These are phyloP conservation scores for Mikania micrantha DNA, from an alignment of 129 eudicot genomes.

Conservation along the genomic window DNA sequence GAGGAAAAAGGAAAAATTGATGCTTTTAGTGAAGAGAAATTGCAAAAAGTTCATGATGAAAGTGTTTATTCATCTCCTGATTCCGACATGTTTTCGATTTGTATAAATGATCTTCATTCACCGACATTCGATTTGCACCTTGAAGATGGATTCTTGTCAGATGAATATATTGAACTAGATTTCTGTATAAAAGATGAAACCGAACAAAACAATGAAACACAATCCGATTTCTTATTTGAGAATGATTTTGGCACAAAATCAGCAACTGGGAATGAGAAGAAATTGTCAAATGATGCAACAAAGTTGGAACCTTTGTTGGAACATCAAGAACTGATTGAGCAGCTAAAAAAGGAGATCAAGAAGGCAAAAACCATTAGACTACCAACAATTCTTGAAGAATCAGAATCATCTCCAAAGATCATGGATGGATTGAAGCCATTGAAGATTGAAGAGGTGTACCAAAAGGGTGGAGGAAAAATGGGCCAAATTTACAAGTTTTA, in stretches of 20 bases:
- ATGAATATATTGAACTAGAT: constrained; percentile 46
- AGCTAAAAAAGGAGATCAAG: constrained; percentile 75
- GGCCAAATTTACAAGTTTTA: constrained; percentile 77
- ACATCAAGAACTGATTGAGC: constrained; percentile 93
- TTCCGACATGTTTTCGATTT: constrained; percentile 25
- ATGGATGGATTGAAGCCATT: constrained; percentile 84
- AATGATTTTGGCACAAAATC: constrained; percentile 34
- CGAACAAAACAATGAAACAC: constrained; percentile 3
- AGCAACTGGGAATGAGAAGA: constrained; percentile 20
- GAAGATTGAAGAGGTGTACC: constrained; percentile 77
- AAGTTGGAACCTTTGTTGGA: constrained; percentile 86
- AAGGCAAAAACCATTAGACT: constrained; percentile 77
- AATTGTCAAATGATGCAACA: constrained; percentile 19
- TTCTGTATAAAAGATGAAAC: constrained; percentile 16
- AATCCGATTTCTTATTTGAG: constrained; percentile 36
- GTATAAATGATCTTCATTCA: constrained; percentile 17
- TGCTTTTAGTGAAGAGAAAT: constrained; percentile 13
- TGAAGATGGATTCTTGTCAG: constrained; percentile 67
- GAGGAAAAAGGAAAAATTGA: constrained; percentile 14
- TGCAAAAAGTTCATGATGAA: constrained; percentile 12
- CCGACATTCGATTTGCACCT: constrained; percentile 26
- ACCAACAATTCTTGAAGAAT: constrained; percentile 91
- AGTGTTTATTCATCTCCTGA: constrained; percentile 20
- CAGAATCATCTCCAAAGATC: constrained; percentile 65
- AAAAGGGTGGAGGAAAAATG: constrained; percentile 39